Conservation (phyloP, 495 filamentous ascomycete genomes). For the Articulospora tetracladia region DNA sequence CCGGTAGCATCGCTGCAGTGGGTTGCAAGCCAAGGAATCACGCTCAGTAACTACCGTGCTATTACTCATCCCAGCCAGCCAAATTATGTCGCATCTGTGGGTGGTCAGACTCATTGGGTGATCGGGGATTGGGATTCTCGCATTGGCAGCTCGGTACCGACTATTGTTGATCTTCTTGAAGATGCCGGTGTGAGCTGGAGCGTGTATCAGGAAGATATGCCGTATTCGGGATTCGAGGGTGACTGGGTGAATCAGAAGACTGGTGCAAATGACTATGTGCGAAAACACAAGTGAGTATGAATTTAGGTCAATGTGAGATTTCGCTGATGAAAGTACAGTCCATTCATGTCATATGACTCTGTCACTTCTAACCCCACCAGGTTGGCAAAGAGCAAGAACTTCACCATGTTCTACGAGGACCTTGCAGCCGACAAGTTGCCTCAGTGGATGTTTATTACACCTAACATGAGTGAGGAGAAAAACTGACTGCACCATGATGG, state of each 20-base stretch:
- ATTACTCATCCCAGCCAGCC: slow-evolving; percentile 28
- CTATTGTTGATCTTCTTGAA: slow-evolving; percentile 57
- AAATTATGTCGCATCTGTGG: slow-evolving; percentile 22
- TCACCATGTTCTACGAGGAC: slow-evolving; percentile 58
- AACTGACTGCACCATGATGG: not conserved
- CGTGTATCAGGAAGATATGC: slow-evolving; percentile 64
- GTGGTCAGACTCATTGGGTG: slow-evolving; percentile 16
- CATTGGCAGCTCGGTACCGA: slow-evolving; percentile 5
- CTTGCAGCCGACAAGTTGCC: slow-evolving; percentile 53
- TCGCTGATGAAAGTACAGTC: slow-evolving; percentile 55
- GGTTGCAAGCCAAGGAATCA: slow-evolving; percentile 60
- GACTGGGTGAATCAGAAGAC: slow-evolving; percentile 21
- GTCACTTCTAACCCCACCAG: slow-evolving; percentile 52
- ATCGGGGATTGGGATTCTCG: not conserved
- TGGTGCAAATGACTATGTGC: slow-evolving; percentile 22
- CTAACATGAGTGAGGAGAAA: slow-evolving; percentile 61
- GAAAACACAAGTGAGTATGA: slow-evolving; percentile 19
- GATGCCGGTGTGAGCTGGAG: slow-evolving; percentile 63
- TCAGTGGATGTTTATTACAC: slow-evolving; percentile 69
- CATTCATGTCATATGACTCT: slow-evolving; percentile 56
- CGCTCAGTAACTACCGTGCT: slow-evolving; percentile 57
- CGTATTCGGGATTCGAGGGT: slow-evolving; percentile 43
- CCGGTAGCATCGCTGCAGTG: slow-evolving; percentile 41
- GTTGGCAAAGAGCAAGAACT: slow-evolving; percentile 62
- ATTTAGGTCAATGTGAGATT: slow-evolving; percentile 42